These are phyloP conservation scores for Aspergillus uvarum DNA, from an alignment of 2,329 filamentous ascomycete species.

Conservation along the genomic window DNA sequence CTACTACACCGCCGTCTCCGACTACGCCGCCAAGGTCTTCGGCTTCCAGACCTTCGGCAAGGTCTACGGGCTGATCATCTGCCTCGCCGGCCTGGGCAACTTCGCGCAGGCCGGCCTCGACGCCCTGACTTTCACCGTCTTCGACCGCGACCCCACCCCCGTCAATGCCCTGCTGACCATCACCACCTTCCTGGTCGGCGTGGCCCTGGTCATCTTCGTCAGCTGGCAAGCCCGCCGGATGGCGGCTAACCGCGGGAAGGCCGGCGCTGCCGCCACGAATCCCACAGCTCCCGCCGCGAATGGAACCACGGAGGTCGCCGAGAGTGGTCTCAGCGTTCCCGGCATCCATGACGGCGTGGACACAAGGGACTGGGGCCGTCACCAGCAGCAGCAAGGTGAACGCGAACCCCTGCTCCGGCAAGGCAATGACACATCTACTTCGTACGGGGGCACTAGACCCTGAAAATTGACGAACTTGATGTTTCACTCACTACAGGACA, in stretches of 20 bases:
- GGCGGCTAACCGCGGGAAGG: neutral
- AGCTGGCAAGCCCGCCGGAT: constrained; percentile 46
- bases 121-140: constrained; percentile 70
- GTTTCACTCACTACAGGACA: neutral
- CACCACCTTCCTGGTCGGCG: constrained; percentile 63
- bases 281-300: neutral
- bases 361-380: constrained; percentile 17
- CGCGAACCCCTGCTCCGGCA: constrained; percentile 14
- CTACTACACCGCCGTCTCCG: constrained; percentile 85
- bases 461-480: neutral
- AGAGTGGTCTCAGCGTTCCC: neutral
- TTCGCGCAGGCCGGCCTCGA: constrained; percentile 81
- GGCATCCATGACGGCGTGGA: constrained; percentile 11
- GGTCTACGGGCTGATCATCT: constrained; percentile 91
- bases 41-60: constrained; percentile 89
- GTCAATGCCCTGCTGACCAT: constrained; percentile 70
- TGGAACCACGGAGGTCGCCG: neutral
- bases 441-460: neutral
- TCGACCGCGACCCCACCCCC: constrained; percentile 70
- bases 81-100: constrained; percentile 77
- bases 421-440: neutral
- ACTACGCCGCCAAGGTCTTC: constrained; percentile 89
- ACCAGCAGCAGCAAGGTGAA: constrained; percentile 9
- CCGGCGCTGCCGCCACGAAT: neutral
- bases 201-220: constrained; percentile 67